These are phyloP conservation scores for Ophiostoma ulmi DNA, from an alignment of 2,329 filamentous ascomycete species.

Conservation along the genomic window DNA sequence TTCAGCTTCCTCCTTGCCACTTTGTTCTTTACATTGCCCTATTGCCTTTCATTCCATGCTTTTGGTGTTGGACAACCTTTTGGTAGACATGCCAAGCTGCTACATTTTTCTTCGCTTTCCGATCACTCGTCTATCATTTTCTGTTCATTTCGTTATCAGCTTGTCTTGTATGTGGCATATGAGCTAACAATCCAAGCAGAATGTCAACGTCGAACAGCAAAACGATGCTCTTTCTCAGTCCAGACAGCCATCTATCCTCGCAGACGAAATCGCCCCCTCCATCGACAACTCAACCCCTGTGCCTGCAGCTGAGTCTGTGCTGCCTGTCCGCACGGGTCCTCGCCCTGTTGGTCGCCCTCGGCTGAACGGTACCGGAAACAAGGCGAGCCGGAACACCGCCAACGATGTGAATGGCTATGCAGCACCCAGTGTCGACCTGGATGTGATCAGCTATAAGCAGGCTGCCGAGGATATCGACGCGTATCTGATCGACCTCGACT, in stretches of 20 bases:
- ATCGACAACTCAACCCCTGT: background rate
- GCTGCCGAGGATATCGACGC: slow-evolving; percentile 41
- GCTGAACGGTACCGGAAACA: slow-evolving; percentile 7
- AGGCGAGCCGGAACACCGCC: background rate
- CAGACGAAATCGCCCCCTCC: background rate
- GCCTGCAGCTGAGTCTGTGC: background rate
- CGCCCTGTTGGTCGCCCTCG: slow-evolving; percentile 12
- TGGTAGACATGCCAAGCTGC: no score
- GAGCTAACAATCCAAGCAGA: background rate
- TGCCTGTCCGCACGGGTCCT: background rate
- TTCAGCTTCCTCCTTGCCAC: no score
- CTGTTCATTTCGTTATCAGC: background rate
- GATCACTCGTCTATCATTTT: background rate
- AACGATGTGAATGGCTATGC: slow-evolving; percentile 19
- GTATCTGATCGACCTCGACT: slow-evolving; percentile 42
- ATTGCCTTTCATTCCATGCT: no score
- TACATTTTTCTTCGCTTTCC: background rate
- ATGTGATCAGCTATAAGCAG: slow-evolving; percentile 36
- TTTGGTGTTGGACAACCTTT: no score
- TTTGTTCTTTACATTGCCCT: no score
- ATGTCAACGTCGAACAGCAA: background rate
- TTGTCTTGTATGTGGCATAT: background rate
- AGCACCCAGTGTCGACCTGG: slow-evolving; percentile 28
- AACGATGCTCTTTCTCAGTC: background rate
- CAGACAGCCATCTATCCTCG: background rate